Base-by-base conservation (phyloP, 148 eudicot genomes). In the Dysphania ambrosioides region DNA sequence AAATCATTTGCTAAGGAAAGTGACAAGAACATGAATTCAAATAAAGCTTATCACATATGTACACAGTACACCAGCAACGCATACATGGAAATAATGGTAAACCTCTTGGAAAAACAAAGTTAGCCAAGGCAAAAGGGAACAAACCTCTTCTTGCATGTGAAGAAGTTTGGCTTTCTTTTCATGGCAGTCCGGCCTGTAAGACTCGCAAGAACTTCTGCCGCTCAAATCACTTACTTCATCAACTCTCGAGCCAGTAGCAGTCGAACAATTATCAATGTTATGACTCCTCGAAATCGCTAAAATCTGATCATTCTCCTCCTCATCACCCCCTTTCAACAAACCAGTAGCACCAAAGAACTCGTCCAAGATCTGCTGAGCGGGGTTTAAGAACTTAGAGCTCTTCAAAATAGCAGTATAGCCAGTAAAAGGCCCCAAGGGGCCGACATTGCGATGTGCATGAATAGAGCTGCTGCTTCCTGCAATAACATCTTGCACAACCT, bases 351-450 rank as follows among this genome's bases (percentile, higher is more conserved):
- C 32, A n/a, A 80, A 64, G n/a, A 75, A 75, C 84, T 89, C 97
- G 23, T 94, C 95, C 78, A 94, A 67, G 78, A 94, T 44, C 68
- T 74, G 75, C 66, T 87, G 93, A 9, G 98, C 96, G 1, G 98
- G 97, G 67, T 78, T 90, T 82, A 91, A 79, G 60, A 88, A 94
- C 78, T 84, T 89, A 4, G 98, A 94, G 0, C 90, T 88, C 73
- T 80, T 91, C 75, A 94, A n/a, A 24, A 93, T 84, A 8, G 91
- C 82, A 23, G 97, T 80, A 60, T 93, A 93, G 0, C 98, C 98
- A 1, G 97, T 93, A 32, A 93, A 93, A 0, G 97, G 97, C 42
- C 98, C 98, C 0, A 91, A 79, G 11, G 98, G 97, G 0, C 79
- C 79, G 30, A 75, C 66, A 75, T 56, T 80, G 1, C 61, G 56